Evolutionary conservation across 1,284 basidiomycete genomes (phyloP), one percentile per base, ranked within the genome.

Genomic region (Malassezia cuniculi): DNA sequence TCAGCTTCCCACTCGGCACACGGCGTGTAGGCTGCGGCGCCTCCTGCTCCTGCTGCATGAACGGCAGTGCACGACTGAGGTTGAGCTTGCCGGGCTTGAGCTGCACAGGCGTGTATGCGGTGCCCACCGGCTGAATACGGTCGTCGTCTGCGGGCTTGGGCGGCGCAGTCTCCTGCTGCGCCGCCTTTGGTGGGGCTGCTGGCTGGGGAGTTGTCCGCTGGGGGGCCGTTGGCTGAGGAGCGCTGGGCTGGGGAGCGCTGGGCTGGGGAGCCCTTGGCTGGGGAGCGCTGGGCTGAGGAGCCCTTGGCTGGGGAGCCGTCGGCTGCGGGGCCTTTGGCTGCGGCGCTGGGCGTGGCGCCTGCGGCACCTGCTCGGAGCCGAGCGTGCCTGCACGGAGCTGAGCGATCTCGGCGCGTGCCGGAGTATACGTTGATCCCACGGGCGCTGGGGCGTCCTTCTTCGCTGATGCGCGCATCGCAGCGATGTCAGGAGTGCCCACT

Each of bases 1-100:
- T 65, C 6, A 66, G 52, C 38, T 57, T 59, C 19, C 54, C 57
- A 2, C 42, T 46, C 0, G 46, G 27, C 17, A 27, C 39, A 12
- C 62, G 44, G 2, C 40, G 39, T 6, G 44, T 25, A n/a, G 43
- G 25, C 4, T 41, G 24, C 7, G 58, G 55, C 16, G 54, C 30
- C 3, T 55, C 39, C 10, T 44, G 37, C 4, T 50, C 28, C 31
- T 47, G 46, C 37, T 56, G 49, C 9, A 45, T 53, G 28, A 65
- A 65, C 25, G 57, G 51, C 38, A 55, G 57, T 4, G 33, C 36
- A n/a, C 61, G 57, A 33, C 52, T 57, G 15, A 52, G 50, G 26
- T 55, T 53, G 34, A 66, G 58, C 39, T 65, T 66, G 21, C 60
- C 60, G 3, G 63, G 63, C 36, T 55, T 60, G 12, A 66, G 40